Evolutionary conservation across 352 stramenopile species (phyloP).

Genomic region (Phytophthora podocarpi): DNA sequence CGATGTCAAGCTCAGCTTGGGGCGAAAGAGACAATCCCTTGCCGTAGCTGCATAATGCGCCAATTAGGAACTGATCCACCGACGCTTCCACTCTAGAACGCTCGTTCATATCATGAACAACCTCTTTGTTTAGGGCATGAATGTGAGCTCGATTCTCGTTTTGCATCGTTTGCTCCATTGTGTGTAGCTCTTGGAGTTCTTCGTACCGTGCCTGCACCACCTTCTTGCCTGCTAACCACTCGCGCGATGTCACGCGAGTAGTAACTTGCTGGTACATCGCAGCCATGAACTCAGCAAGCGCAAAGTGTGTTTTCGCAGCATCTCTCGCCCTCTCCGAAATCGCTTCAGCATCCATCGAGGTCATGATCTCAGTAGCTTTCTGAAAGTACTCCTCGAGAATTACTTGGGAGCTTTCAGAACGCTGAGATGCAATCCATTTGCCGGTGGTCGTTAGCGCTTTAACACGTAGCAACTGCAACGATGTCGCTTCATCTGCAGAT

Average conservation of each 20-base stretch:
- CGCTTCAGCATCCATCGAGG: slow-evolving; percentile 39
- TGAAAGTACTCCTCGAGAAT: slow-evolving; percentile 94
- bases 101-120: slow-evolving; percentile 89
- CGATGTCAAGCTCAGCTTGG: slow-evolving; percentile 82
- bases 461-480: slow-evolving; percentile 64
- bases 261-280: slow-evolving; percentile 92
- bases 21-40: slow-evolving; percentile 59
- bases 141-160: slow-evolving; percentile 76
- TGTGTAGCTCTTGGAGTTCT: slow-evolving; percentile 66
- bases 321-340: slow-evolving; percentile 49
- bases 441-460: slow-evolving; percentile 81
- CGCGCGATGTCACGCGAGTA: slow-evolving; percentile 80
- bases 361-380: slow-evolving; percentile 75
- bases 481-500: slow-evolving; percentile 4
- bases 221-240: slow-evolving; percentile 88
- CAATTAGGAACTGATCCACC: slow-evolving; percentile 86
- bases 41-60: slow-evolving; percentile 90
- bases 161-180: slow-evolving; percentile 61
- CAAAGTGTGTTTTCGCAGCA: slow-evolving; percentile 82
- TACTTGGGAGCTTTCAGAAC: slow-evolving; percentile 90
- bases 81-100: slow-evolving; percentile 84
- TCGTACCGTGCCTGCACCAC: slow-evolving; percentile 70
- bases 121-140: slow-evolving; percentile 81
- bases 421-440: slow-evolving; percentile 93
- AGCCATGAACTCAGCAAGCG: slow-evolving; percentile 91